Conservation (phyloP, 768 basidiomycete species). For the Boletus patriciae region DNA sequence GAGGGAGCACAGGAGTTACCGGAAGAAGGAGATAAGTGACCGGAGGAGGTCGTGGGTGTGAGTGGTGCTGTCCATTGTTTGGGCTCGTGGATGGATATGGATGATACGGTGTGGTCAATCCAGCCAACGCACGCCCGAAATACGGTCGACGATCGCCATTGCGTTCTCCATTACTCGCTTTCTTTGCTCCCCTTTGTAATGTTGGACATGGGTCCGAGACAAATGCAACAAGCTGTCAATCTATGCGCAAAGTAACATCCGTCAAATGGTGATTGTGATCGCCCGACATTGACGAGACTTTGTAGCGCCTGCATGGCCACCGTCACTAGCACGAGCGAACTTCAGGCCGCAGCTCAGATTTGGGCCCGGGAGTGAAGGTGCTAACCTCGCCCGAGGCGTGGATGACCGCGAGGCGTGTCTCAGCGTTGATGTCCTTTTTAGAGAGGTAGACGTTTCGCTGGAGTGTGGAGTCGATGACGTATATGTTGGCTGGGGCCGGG, state of each 20-base stretch:
- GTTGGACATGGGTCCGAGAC: slow-evolving; percentile 12
- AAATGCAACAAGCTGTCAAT: background rate
- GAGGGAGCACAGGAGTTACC: slow-evolving; percentile 4
- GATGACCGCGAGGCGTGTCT: no score
- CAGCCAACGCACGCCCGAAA: background rate
- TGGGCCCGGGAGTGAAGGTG: no score
- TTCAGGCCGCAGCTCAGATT: no score
- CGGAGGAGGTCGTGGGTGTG: slow-evolving; percentile 7
- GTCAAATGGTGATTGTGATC: background rate
- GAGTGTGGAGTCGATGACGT: slow-evolving; percentile 82
- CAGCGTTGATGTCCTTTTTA: slow-evolving; percentile 51
- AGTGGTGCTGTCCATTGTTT: slow-evolving; percentile 17
- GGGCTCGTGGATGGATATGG: slow-evolving; percentile 11
- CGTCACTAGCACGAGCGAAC: no score
- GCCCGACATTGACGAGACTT: no score
- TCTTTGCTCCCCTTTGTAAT: background rate
- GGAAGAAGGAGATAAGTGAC: slow-evolving; percentile 2
- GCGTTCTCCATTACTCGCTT: background rate
- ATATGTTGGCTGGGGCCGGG: slow-evolving; percentile 74
- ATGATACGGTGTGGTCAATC: slow-evolving; percentile 4
- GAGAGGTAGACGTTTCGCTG: slow-evolving; percentile 87
- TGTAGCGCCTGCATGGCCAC: no score
- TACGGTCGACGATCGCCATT: background rate
- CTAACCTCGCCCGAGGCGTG: no score
- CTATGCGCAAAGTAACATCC: background rate